phyloP scores from a whole-genome alignment of 495 filamentous ascomycete species.

The Aspergillus carlsbadensis region DNA sequence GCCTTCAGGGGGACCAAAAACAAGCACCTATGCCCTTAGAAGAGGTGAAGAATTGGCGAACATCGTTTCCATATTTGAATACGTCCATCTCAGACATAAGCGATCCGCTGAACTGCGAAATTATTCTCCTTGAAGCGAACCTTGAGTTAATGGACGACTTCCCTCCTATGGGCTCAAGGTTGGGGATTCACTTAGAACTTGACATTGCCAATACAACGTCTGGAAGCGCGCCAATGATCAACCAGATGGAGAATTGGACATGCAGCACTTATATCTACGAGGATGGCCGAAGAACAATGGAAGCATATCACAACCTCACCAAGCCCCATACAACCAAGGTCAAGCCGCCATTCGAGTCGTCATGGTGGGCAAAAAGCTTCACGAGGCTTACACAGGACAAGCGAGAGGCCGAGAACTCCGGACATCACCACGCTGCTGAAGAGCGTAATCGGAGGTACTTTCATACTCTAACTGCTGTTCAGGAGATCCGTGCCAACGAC shows the following conservation, averaged over 20 bases:
- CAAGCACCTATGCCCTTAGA: slow-evolving; percentile 44
- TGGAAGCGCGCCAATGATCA: slow-evolving; percentile 36
- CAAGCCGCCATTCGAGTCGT: slow-evolving; percentile 46
- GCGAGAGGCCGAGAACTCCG: slow-evolving; percentile 35
- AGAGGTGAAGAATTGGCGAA: slow-evolving; percentile 43
- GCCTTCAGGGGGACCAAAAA: slow-evolving; percentile 43
- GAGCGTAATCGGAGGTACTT: slow-evolving; percentile 40
- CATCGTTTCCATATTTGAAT: slow-evolving; percentile 45
- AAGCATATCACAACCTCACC: slow-evolving; percentile 35
- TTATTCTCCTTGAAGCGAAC: slow-evolving; percentile 50
- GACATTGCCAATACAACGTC: slow-evolving; percentile 40
- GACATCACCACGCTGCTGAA: slow-evolving; percentile 37
- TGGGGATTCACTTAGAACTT: slow-evolving; percentile 46
- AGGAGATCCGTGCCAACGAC: slow-evolving; percentile 44
- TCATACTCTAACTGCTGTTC: slow-evolving; percentile 47
- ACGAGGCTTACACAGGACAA: slow-evolving; percentile 41
- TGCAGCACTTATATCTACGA: slow-evolving; percentile 49
- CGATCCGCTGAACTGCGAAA: slow-evolving; percentile 41
- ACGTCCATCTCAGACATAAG: slow-evolving; percentile 36
- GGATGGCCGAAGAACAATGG: slow-evolving; percentile 32
- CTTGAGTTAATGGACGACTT: slow-evolving; percentile 48
- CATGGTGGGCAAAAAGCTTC: slow-evolving; percentile 51
- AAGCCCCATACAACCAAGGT: slow-evolving; percentile 42
- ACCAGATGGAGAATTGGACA: slow-evolving; percentile 47
- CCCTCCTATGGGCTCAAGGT: slow-evolving; percentile 38